These are phyloP conservation scores for Botrytis fragariae DNA, from an alignment of 2,329 filamentous ascomycete species.

Conservation along the genomic window DNA sequence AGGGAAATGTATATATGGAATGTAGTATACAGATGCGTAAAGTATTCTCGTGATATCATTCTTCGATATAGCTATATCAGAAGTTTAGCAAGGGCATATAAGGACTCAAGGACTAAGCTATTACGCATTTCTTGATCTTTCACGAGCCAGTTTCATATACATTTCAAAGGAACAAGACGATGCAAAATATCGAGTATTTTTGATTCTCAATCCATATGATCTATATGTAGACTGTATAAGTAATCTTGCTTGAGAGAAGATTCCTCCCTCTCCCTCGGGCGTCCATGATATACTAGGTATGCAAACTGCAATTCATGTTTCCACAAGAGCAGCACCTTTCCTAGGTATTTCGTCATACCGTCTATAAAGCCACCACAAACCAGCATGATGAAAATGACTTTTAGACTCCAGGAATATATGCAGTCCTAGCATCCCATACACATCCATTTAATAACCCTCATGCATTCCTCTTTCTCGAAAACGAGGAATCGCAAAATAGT, in stretches of 20 bases:
- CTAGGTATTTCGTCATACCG: background rate
- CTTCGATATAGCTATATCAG: background rate
- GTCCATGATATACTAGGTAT: background rate
- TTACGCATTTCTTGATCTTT: background rate
- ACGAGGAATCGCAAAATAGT: background rate
- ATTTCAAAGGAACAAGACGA: background rate
- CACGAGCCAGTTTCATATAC: background rate
- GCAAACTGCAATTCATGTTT: background rate
- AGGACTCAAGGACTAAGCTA: background rate
- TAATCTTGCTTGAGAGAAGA: background rate
- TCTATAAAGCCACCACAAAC: background rate
- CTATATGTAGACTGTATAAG: background rate
- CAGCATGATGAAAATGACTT: constrained; percentile 5
- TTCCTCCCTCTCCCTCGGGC: background rate
- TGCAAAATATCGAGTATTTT: background rate
- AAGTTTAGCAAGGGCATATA: background rate
- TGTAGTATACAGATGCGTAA: background rate
- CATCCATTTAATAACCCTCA: background rate
- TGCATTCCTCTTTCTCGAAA: background rate
- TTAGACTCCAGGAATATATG: constrained; percentile 2
- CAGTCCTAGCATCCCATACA: background rate
- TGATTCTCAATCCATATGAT: background rate
- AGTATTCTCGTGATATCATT: background rate
- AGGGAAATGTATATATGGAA: background rate
- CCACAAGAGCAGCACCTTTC: background rate